Percentiles rank a stretch among this genome's conserved stretches.
phyloP scores from a whole-genome alignment of 768 basidiomycete genomes.

The Russula dissimulans region DNA sequence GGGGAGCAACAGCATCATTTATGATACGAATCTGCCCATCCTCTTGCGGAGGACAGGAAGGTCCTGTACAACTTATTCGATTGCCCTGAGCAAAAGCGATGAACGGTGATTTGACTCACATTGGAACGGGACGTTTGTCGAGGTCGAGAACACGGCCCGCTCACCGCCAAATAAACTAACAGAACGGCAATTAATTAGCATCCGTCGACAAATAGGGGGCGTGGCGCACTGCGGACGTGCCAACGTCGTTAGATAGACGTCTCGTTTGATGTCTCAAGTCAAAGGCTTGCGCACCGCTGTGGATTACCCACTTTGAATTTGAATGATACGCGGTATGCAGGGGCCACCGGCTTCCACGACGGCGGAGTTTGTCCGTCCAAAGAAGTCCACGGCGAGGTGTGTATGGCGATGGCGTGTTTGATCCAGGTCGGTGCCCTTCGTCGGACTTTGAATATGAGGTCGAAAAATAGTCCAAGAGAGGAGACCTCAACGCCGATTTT shows the following conservation, averaged over 20 bases:
- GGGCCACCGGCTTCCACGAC: slow-evolving; percentile 6
- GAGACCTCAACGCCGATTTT: too few species aligned
- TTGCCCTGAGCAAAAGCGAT: not conserved
- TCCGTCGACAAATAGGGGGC: too few species aligned
- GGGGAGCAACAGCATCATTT: slow-evolving; percentile 80
- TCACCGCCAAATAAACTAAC: too few species aligned
- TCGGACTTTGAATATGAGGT: too few species aligned
- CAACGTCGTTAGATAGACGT: too few species aligned
- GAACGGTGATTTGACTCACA: slow-evolving; percentile 33
- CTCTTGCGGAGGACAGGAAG: slow-evolving; percentile 22
- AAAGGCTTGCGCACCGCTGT: slow-evolving; percentile 75
- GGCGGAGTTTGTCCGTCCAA: slow-evolving; percentile 54
- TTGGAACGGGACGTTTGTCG: slow-evolving; percentile 85
- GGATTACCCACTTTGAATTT: slow-evolving; percentile 81
- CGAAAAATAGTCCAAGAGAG: too few species aligned
- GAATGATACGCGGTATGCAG: slow-evolving; percentile 59
- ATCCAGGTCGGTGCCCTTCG: too few species aligned
- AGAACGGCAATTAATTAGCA: too few species aligned
- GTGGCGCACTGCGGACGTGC: too few species aligned
- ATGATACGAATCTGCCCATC: slow-evolving; percentile 67
- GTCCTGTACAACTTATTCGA: slow-evolving; percentile 19
- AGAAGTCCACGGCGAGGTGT: slow-evolving; percentile 90
- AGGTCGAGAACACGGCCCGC: too few species aligned
- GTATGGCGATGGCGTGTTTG: too few species aligned
- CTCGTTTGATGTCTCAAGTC: too few species aligned